These are phyloP conservation scores for Fusarium aywerte DNA, from an alignment of 2,329 filamentous ascomycete genomes.

Conservation along the genomic window DNA sequence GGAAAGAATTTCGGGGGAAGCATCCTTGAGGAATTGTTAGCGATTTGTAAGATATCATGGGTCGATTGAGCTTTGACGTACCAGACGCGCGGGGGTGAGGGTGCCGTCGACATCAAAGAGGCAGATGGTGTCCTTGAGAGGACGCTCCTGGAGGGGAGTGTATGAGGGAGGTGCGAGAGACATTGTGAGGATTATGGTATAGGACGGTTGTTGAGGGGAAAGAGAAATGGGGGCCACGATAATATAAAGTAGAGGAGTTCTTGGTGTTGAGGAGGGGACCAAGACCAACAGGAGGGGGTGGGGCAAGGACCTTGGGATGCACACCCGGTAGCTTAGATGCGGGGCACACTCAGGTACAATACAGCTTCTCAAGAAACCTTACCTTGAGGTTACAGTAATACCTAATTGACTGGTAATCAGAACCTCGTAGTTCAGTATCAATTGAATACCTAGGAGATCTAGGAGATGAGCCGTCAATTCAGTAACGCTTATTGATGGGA, in stretches of 20 bases:
- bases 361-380: not conserved
- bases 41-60: not conserved
- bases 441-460: too few species aligned
- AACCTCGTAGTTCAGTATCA: not conserved
- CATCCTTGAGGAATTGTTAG: constrained; percentile 60
- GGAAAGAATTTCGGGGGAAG: constrained; percentile 82
- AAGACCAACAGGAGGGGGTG: constrained; percentile 15
- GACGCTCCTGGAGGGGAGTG: constrained; percentile 83
- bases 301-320: constrained; percentile 19
- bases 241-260: constrained; percentile 20
- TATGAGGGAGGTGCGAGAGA: constrained; percentile 58
- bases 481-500: not conserved
- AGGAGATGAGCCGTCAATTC: not conserved
- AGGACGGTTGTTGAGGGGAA: constrained; percentile 1
- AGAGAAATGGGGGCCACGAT: constrained; percentile 7
- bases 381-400: not conserved
- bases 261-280: constrained; percentile 36
- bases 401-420: not conserved
- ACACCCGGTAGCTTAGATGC: constrained; percentile 9
- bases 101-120: constrained; percentile 98
- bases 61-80: constrained; percentile 53
- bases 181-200: constrained; percentile 51
- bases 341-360: constrained; percentile 24
- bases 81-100: constrained; percentile 82
- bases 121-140: constrained; percentile 90